These are phyloP conservation scores for Xylaria acuta DNA, from an alignment of 495 filamentous ascomycete genomes.

Conservation along the genomic window DNA sequence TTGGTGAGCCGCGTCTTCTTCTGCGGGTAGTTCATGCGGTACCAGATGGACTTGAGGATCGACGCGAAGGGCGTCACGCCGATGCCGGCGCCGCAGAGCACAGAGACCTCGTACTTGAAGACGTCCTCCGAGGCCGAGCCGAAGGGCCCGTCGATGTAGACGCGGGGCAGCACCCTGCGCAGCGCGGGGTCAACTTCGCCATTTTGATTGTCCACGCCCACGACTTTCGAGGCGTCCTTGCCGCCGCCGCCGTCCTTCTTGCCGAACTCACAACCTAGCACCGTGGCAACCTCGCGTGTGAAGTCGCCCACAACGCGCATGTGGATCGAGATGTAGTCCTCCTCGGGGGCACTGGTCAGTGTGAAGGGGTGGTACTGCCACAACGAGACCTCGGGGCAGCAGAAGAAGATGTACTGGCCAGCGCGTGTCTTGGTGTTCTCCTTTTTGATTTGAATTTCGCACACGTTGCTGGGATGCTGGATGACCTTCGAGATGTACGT, in stretches of 20 bases:
- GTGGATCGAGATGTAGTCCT: conserved; percentile 83
- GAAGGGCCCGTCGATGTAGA: conserved; percentile 81
- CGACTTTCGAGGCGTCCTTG: conserved; percentile 62
- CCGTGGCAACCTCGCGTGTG: conserved; percentile 66
- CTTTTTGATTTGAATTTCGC: conserved; percentile 87
- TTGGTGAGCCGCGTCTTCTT: conserved; percentile 75
- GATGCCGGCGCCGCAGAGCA: conserved; percentile 74
- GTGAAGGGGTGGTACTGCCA: conserved; percentile 85
- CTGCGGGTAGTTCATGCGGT: conserved; percentile 81
- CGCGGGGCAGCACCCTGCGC: conserved; percentile 71
- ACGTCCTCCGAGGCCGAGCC: conserved; percentile 79
- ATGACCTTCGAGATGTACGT: conserved; percentile 84
- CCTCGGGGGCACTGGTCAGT: conserved; percentile 78
- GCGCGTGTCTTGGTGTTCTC: conserved; percentile 76
- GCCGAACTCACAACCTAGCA: conserved; percentile 73
- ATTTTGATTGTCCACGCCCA: conserved; percentile 66
- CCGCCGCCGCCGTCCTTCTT: conserved; percentile 48
- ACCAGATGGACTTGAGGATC: conserved; percentile 85
- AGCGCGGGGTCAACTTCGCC: conserved; percentile 69
- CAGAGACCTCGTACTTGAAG: conserved; percentile 76
- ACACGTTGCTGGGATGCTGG: conserved; percentile 81
- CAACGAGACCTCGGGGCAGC: conserved; percentile 78
- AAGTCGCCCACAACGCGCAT: conserved; percentile 75
- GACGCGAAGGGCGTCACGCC: conserved; percentile 79
- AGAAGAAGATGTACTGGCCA: conserved; percentile 83